Conservation (phyloP, 176 grass and related monocot genomes). For the Musa itinerans region DNA sequence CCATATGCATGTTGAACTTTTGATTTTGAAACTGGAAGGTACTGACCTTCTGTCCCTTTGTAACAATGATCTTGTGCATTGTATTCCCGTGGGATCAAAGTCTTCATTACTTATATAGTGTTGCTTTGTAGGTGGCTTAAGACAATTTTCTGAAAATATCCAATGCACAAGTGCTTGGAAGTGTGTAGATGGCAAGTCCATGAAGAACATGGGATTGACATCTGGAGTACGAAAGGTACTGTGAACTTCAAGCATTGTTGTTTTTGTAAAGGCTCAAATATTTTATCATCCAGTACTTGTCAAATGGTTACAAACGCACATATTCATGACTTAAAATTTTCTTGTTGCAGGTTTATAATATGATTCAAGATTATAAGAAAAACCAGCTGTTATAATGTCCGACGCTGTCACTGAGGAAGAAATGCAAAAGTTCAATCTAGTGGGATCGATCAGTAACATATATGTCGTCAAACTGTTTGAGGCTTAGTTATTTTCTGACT, state of each 20-base stretch:
- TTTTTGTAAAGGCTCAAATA: background rate
- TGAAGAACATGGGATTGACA: slow-evolving; percentile 68
- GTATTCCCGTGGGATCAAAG: background rate
- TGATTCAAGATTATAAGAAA: slow-evolving; percentile 59
- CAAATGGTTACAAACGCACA: background rate
- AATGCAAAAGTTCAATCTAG: slow-evolving; percentile 21
- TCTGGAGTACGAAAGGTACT: slow-evolving; percentile 83
- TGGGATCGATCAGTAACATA: background rate
- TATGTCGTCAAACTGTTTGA: background rate
- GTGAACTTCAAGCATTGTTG: background rate
- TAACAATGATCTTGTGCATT: background rate
- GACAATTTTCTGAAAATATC: slow-evolving; percentile 23
- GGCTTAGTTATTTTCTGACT: background rate
- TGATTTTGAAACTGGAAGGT: slow-evolving; percentile 75
- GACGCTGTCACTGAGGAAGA: slow-evolving; percentile 29
- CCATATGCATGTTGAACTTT: slow-evolving; percentile 73
- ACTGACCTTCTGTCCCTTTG: background rate
- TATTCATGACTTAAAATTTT: background rate
- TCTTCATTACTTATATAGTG: slow-evolving; percentile 12
- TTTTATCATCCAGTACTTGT: background rate
- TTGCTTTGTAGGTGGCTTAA: slow-evolving; percentile 36
- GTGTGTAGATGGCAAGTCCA: slow-evolving; percentile 30
- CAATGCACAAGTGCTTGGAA: slow-evolving; percentile 36
- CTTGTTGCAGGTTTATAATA: slow-evolving; percentile 70
- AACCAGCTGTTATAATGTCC: slow-evolving; percentile 24